Base-by-base conservation (phyloP, 257 asterid species). In the Solanum etuberosum region DNA sequence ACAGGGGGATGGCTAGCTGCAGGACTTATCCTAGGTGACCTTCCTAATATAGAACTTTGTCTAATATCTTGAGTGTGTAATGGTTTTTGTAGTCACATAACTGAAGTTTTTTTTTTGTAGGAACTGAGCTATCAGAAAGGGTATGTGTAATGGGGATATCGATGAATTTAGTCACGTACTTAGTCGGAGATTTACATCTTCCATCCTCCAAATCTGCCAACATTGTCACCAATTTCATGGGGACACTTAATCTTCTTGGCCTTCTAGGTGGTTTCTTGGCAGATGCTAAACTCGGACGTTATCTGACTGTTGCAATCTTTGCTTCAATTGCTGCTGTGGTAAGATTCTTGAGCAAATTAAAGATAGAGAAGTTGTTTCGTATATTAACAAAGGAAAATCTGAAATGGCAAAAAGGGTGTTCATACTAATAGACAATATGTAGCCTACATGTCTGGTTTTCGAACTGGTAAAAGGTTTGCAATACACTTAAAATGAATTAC, bases 1-100 rank as follows among this genome's bases (percentile, higher is more conserved):
- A 95, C 96, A 83, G 99, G 99, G 2, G 98, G 99, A 73, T 96
- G 98, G 98, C 92, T 96, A 0, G 98, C 95, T 0, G 98, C 99
- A 0, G 99, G 99, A 73, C 97, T 95, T 48, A 95, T 96, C 88
- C 89, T 96, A 92, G 98, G 98, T 93, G 73, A 57, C 31, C 13
- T 31, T 6, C 38, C 9, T 35, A 34, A 4, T 1, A 25, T 9
- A 65, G 1, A 15, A 32, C 13, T 34, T 20, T 61, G 15, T 23
- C 38, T 43, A 61, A 40, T 25, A 6, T 37, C 21, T 57, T 31
- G 40, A 7, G 10, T 11, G 11, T 38, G 5, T 9, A 54, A 3
- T 14, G 85, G 9, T 72, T 54, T 70, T 46, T 81, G 10, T 3
- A 85, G 43, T 14, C n/a, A 63, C 6, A 31, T 29, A 42, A 57